Conservation (phyloP, 306 rosid species). For the Lagenaria siceraria region DNA sequence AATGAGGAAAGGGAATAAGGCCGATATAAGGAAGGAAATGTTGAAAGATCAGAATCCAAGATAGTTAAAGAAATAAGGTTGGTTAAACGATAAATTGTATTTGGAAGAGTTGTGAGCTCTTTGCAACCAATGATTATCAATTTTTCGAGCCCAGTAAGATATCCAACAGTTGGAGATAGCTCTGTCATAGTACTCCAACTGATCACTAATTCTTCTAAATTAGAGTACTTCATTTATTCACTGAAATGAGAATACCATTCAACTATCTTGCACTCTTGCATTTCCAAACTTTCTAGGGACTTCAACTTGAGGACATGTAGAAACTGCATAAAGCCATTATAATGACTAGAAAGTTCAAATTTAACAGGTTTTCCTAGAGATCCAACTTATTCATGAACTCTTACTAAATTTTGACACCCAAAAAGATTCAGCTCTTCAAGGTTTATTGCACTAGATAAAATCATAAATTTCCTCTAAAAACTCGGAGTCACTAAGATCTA, state of each 20-base stretch:
- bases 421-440: too few species aligned
- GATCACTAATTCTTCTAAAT: neutral
- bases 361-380: too few species aligned
- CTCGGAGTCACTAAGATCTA: too few species aligned
- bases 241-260: neutral
- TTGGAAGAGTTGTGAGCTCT: neutral
- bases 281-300: neutral
- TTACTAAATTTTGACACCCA: too few species aligned
- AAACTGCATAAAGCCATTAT: too few species aligned
- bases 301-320: neutral
- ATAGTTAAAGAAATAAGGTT: neutral
- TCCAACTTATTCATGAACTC: too few species aligned
- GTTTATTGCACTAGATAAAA: too few species aligned
- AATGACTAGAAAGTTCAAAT: too few species aligned
- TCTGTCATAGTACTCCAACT: too few species aligned
- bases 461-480: too few species aligned
- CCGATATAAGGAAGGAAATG: neutral
- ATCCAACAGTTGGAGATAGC: neutral
- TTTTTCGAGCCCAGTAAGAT: neutral
- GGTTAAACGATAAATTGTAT: neutral
- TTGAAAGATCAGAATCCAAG: rapidly evolving
- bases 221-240: neutral
- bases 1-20: neutral
- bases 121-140: neutral
- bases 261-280: too few species aligned